Evolutionary conservation across 1,284 basidiomycete genomes (phyloP), one percentile per base, ranked within the genome.

Genomic region (Erythrobasidium hasegawianum): DNA sequence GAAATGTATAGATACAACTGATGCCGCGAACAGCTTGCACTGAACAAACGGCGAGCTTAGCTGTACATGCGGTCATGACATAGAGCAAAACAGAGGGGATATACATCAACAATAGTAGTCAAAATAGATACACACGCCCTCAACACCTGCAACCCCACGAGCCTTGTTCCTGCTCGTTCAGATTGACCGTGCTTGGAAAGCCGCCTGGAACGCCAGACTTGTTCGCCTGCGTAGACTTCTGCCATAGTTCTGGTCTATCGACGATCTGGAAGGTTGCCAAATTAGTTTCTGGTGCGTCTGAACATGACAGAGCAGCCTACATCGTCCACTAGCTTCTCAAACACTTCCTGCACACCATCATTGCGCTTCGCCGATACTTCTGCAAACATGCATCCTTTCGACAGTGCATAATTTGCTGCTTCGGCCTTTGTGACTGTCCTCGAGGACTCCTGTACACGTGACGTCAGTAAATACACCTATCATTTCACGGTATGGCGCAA

Each of bases 361-460:
- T 67, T 61, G 1, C 64, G 50, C 84, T 96, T 95, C 0, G 92
- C 92, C 0, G 88, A 79, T 68, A 78, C 79, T 71, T 81, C 80
- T 79, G 72, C 56, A 45, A 64, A 69, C 45, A 68, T 80, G 11
- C 87, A 88, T 38, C 84, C 84, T 83, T 90, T 89, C 54, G 87
- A 83, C 29, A 82, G 80, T 0, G 95, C 95, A 74, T 95, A 97
- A 1, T 83, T 83, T 67, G 84, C 78, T 0, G 87, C 96, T 75
- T 97, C 92, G 0, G 85, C 79, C 1, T 83, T 86, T 0, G 88
- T 79, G 3, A 98, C 92, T 76, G 92, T 87, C 1, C 95, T 84
- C 4, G 89, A 90, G 77, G 87, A 88, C 75, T 95, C 94, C 89
- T 92, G 71, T 18, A 38, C 1, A 7, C 20, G 52, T 16, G 18